phyloP scores from a whole-genome alignment of 257 asterid species.

The Solanum chilense region DNA sequence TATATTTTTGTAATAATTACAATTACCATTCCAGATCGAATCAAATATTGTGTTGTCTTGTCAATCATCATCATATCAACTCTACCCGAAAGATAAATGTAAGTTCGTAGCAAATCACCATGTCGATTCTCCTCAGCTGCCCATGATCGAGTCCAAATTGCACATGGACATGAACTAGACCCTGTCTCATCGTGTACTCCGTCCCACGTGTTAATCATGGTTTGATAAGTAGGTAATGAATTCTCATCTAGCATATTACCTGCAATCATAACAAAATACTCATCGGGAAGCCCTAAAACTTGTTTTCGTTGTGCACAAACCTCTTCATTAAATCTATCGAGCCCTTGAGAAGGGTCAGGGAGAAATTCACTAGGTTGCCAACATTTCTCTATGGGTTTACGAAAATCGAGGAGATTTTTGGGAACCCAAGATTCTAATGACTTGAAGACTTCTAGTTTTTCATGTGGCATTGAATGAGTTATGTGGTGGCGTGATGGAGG shows the following conservation, averaged over 20 bases:
- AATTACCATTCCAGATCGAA: constrained; percentile 25
- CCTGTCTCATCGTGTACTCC: constrained; percentile 12
- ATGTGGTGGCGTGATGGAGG: neutral
- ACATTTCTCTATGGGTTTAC: constrained; percentile 22
- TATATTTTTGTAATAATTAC: neutral
- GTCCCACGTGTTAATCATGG: constrained; percentile 7
- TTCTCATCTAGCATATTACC: constrained; percentile 27
- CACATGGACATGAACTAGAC: too few species aligned
- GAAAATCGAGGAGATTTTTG: constrained; percentile 1
- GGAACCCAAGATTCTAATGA: constrained; percentile 29
- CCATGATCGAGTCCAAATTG: too few species aligned
- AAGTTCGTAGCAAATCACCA: constrained; percentile 22
- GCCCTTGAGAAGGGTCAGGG: constrained; percentile 14
- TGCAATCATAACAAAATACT: constrained; percentile 17
- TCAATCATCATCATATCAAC: constrained; percentile 34
- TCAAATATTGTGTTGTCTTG: constrained; percentile 25
- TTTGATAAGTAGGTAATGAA: constrained; percentile 24
- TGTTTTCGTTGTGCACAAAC: constrained; percentile 16
- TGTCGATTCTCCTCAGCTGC: constrained; percentile 31
- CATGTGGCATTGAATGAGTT: constrained; percentile 13
- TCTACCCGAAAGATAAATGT: constrained; percentile 33
- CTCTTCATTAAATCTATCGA: constrained; percentile 2
- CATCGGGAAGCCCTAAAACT: constrained; percentile 10
- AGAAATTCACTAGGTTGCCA: constrained; percentile 35
- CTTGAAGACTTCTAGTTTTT: constrained; percentile 15